A percentile compares a stretch with the other conserved stretches of the same genome.
Conservation (phyloP, 2,329 filamentous ascomycete genomes). For the Sclerotinia glacialis region DNA sequence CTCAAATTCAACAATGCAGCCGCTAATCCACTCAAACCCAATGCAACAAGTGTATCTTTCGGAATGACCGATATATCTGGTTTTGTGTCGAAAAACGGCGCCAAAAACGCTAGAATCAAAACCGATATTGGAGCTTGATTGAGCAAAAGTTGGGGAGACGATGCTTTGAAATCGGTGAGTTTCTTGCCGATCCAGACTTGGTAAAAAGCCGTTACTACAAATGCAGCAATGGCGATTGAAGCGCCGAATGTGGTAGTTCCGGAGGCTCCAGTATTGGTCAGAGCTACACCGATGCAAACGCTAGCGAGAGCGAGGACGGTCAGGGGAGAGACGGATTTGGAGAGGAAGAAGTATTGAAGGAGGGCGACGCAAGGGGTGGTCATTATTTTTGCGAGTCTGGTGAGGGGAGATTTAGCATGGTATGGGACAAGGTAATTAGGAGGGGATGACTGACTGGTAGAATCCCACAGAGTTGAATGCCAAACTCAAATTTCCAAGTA, state of each 20-base stretch:
- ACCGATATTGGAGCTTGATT: constrained; percentile 48
- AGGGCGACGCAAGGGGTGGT: constrained; percentile 47
- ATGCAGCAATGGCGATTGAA: constrained; percentile 45
- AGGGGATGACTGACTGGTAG: constrained; percentile 41
- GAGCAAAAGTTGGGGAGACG: constrained; percentile 45
- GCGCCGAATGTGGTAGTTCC: constrained; percentile 44
- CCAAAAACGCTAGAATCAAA: constrained; percentile 44
- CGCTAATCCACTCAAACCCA: constrained; percentile 45
- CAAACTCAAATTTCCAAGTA: constrained; percentile 47
- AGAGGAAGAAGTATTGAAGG: constrained; percentile 46
- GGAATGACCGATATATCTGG: constrained; percentile 38
- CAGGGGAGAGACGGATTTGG: constrained; percentile 43
- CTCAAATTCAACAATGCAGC: constrained; percentile 43
- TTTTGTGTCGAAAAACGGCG: constrained; percentile 45
- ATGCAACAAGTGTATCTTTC: constrained; percentile 42
- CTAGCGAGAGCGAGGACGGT: constrained; percentile 44
- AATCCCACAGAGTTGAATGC: constrained; percentile 48
- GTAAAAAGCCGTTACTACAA: constrained; percentile 47
- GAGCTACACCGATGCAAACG: constrained; percentile 45
- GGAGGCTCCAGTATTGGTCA: constrained; percentile 44
- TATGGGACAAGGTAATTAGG: background rate
- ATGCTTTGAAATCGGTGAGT: constrained; percentile 46
- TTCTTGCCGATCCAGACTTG: constrained; percentile 51
- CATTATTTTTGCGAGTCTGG: constrained; percentile 47
- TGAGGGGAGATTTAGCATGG: background rate